Evolutionary conservation across 305 asterid genomes (phyloP).

Genomic region (Rubia peregrina): DNA sequence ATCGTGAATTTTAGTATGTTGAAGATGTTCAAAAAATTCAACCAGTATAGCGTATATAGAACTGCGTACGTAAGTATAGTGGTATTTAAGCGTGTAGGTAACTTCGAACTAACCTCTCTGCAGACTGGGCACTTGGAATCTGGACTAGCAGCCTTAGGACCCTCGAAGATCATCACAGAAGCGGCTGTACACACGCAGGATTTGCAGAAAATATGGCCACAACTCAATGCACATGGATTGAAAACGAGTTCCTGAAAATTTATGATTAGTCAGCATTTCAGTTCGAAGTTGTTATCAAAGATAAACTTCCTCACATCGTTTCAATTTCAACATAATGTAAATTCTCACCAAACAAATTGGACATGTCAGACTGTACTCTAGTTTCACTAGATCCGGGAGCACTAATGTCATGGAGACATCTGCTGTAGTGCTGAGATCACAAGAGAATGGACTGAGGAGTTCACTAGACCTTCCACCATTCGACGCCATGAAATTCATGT

Average conservation of each 20-base stretch:
- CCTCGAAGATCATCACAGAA: conserved; percentile 64
- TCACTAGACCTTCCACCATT: conserved; percentile 30
- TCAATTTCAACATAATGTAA: conserved; percentile 5
- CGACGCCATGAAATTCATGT: conserved; percentile 37
- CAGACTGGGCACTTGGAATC: conserved; percentile 69
- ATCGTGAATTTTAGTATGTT: not conserved
- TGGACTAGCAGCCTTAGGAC: conserved; percentile 49
- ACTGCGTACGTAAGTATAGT: not conserved
- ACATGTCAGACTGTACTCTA: conserved; percentile 60
- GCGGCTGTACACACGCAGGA: conserved; percentile 68
- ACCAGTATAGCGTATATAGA: not conserved
- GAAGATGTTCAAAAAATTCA: not conserved
- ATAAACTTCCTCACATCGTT: not conserved
- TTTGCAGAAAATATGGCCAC: conserved; percentile 83
- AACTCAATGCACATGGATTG: conserved; percentile 62
- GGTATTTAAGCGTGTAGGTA: not conserved
- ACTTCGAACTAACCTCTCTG: conserved; percentile 50
- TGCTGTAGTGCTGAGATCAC: conserved; percentile 36
- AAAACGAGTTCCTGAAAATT: conserved; percentile 56
- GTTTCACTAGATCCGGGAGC: conserved; percentile 45
- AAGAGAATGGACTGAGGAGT: conserved; percentile 36
- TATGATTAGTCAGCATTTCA: conserved; percentile 6
- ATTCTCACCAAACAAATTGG: conserved; percentile 67
- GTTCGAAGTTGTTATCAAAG: not conserved
- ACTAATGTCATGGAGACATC: conserved; percentile 45